Base-by-base conservation (phyloP, 2,329 filamentous ascomycete genomes). In the Trichophyton rubrum region DNA sequence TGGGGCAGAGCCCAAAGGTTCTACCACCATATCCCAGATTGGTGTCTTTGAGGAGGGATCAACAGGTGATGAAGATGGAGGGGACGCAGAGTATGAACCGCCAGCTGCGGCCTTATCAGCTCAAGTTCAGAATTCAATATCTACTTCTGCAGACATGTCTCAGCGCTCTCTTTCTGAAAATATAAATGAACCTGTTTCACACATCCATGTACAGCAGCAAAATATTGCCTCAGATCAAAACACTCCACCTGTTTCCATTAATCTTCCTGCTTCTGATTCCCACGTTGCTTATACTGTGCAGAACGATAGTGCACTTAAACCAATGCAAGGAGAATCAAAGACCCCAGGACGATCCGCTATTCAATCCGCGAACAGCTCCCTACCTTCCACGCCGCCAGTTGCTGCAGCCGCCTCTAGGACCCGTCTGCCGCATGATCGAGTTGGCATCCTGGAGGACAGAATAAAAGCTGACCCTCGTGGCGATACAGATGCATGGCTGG, bases 391-490 rank as follows among this genome's bases (percentile, higher is more conserved):
- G 65, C 68, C 71, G 60, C 72, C 79, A 67, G 72, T 78, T 64
- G 75, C 76, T 64, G 75, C 76, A 62, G 74, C 80, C 4, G 66
- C 69, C 49, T 71, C 75, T 62, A 77, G 74, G 69, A 77, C 81
- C 66, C 82, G 85, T 64, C 76, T 87, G 64, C 84, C 87, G 60
- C 82, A 86, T 75, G 88, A 95, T 74, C 83, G 82, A 65, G 80
- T 92, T 67, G 85, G 87, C 61, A 83, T 91, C 62, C 80, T 97
- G 69, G 92, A 99, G 77, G 89, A 93, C 72, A 86, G 92, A 70
- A 87, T 97, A 72, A 86, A 87, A 71, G 89, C 96, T 69, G 93
- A 99, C 70, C 89, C 92, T 15, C 88, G 90, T 68, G 93, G 92
- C 69, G 91, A 96, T 68, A 84, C 93, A 74, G 88, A 93, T 71